These are phyloP conservation scores for Rhododendron henanense DNA, from an alignment of 148 eudicot species.

Conservation along the genomic window DNA sequence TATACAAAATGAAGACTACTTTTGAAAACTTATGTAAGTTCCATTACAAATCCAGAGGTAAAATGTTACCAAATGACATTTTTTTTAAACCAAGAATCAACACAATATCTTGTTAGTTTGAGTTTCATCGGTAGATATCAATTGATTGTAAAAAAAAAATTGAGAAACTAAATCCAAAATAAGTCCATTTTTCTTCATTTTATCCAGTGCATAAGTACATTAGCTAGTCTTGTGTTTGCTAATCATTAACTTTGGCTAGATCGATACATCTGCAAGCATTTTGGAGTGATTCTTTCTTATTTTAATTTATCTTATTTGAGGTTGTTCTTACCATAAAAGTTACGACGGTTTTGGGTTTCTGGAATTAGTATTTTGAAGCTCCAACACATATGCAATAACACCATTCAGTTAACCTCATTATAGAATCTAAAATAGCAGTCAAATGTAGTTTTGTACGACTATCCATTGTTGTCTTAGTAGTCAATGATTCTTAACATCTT, in stretches of 20 bases:
- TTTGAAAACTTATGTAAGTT: neutral
- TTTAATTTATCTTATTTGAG: neutral
- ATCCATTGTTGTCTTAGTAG: neutral
- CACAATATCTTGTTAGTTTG: neutral
- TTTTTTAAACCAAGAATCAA: neutral
- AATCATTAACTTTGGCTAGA: neutral
- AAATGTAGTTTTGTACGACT: neutral
- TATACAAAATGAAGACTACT: neutral
- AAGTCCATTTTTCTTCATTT: neutral
- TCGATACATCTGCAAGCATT: neutral
- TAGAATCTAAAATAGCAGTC: neutral
- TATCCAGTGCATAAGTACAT: neutral
- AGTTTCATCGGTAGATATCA: neutral
- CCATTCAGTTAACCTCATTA: neutral
- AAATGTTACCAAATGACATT: neutral
- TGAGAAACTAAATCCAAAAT: neutral
- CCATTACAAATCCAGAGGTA: neutral
- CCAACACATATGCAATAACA: neutral
- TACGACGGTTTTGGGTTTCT: neutral
- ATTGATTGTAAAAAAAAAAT: neutral
- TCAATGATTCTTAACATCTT: conserved; percentile 23
- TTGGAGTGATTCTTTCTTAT: neutral
- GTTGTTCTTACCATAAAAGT: neutral
- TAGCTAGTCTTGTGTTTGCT: neutral
- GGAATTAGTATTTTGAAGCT: neutral